Base-by-base conservation (phyloP, 768 basidiomycete species). In the Naganishia randhawae region DNA sequence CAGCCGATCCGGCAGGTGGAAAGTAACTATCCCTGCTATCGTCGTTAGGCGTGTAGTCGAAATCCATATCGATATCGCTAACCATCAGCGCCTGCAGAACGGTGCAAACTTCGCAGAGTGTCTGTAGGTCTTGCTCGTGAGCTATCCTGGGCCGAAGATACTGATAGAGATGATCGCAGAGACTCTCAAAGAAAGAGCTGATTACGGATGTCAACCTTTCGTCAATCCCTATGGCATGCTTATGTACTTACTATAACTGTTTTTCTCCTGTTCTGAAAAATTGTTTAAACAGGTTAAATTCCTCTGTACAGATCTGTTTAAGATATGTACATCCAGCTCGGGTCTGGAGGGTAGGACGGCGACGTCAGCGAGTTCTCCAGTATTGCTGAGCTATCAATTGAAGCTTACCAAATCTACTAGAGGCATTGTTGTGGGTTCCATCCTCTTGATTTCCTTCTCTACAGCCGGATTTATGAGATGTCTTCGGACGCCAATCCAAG, bases 51-150 rank as follows among this genome's bases (percentile, higher is more conserved):
- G 75, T 81, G 32, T 83, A 80, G 16, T 79, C 73, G 25, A 74
- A 61, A 27, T 50, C 27, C 25, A 67, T 17, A 37, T 65, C 54
- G 42, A 90, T 83, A 75, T 95, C 93, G 32, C 93, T 86, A 3
- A 97, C 90, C 92, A 98, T 97, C 48, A 98, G 83, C 0, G 94
- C 95, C 76, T 94, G 91, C 2, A 99, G 83, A 22, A 99, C 91
- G 0, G 92, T 97, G 83, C 95, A 99, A 29, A 97, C 91, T 77
- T 94, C 90, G 76, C 93, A 94, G 1, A 99, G 86, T 0, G 87
- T 87, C 0, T 88, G 88, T 52, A 99, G 85, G 5, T 89, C 86
- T 0, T 89, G 88, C 75, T 97, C 95, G 73, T 97, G 94, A 1
- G 97, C 84, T 70, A 99, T 97, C 5, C 94, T 87, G 6, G 95